Evolutionary conservation across 176 grass and related monocot genomes (phyloP), one percentile per base, ranked within the genome.

Genomic region (Zea luxurians): DNA sequence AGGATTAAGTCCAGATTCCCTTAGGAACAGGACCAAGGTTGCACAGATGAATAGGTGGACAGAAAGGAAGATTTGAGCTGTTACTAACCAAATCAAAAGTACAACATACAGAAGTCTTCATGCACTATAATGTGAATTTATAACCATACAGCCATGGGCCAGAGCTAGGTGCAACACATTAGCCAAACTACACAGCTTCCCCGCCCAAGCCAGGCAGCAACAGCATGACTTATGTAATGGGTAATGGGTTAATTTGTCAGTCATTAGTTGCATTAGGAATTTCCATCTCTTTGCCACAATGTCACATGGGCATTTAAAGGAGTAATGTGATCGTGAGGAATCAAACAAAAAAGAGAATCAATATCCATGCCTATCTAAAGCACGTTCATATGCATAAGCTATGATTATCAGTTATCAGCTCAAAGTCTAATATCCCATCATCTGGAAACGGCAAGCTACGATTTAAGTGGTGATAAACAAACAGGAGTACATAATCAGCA

Each of bases 391-490:
- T 10, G 0, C 73, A 76, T 63, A 70, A 44, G 71, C 2, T 74
- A 17, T 64, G 12, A 27, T 58, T 48, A 44, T 63, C 40, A 86
- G 72, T 58, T 73, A 10, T 54, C 40, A 81, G 64, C 57, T 70
- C 85, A 45, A 81, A 59, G 11, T 45, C 10, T 2, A 44, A 78
- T 13, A 42, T 58, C 13, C 11, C 42, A 75, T 63, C 41, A 57
- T 83, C 21, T 83, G 61, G 49, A 64, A 80, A 76, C 11, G 16
- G 36, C 47, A 41, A 63, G 27, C 8, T 27, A 73, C 10, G 52
- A 43, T 50, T 71, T 3, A 79, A 70, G 42, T 60, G 35, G 35
- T 36, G 38, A 52, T 15, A 83, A 40, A 49, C 27, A 70, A 78
- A 64, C 69, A 80, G 2, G 78, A 69, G 52, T 48, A 27, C 16